Evolutionary conservation across 139 green algal genomes (phyloP).

Genomic region (Microglena sp.): DNA sequence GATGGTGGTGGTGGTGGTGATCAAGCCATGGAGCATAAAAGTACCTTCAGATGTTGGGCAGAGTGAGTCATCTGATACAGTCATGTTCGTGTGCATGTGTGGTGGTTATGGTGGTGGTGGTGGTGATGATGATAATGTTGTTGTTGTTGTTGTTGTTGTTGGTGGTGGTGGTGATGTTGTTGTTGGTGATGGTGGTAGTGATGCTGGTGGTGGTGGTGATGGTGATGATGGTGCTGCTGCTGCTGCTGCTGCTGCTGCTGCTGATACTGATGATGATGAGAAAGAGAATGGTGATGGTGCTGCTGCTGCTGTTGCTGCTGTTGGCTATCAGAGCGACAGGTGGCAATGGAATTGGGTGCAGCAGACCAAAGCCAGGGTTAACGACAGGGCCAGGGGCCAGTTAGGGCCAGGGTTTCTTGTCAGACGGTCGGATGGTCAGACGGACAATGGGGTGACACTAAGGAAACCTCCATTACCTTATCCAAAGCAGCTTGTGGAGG

Average conservation of each 20-base stretch:
- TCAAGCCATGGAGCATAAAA: slow-evolving; percentile 55
- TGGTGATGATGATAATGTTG: neutral
- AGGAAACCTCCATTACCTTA: slow-evolving; percentile 2
- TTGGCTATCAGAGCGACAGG: no score
- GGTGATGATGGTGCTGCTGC: neutral
- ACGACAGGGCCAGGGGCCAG: no score
- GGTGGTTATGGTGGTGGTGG: neutral
- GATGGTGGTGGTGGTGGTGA: no score
- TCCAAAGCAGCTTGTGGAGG: slow-evolving; percentile 3
- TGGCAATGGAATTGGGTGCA: no score
- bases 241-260: neutral
- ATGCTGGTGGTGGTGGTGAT: neutral
- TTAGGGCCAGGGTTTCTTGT: no score
- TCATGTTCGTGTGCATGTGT: neutral
- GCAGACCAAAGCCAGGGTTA: no score
- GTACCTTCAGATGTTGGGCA: slow-evolving; percentile 30
- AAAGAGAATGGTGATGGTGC: no score
- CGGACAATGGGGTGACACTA: no score
- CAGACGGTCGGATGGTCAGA: no score
- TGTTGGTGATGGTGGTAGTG: neutral
- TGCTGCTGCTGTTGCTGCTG: no score
- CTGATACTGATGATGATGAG: no score
- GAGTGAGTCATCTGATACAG: neutral
- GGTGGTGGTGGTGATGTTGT: neutral
- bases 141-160: neutral